Evolutionary conservation across 176 grass and related monocot species (phyloP).

Genomic region (Rhynchospora breviuscula): DNA sequence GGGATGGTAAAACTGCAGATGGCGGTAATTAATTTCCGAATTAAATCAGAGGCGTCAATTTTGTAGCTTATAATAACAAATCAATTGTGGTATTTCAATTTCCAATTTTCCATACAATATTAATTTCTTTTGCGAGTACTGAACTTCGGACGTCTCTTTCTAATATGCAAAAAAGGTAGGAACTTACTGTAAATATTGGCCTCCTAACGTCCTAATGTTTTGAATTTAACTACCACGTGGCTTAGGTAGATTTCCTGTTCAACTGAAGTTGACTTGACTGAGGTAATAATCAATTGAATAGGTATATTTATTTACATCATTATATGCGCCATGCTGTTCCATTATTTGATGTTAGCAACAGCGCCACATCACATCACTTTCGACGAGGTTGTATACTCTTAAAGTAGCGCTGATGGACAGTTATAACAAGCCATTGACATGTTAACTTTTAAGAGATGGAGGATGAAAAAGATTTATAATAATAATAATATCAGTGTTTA

Average conservation of each 20-base stretch:
- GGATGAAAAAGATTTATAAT: too few species aligned
- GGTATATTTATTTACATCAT: conserved; percentile 8
- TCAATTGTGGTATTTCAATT: too few species aligned
- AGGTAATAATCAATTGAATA: background rate
- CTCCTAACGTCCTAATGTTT: background rate
- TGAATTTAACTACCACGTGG: background rate
- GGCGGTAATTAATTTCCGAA: too few species aligned
- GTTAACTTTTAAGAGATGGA: too few species aligned
- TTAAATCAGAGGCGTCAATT: background rate
- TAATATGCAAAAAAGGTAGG: background rate
- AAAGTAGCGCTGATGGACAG: background rate
- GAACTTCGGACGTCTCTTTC: background rate
- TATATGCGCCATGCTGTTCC: background rate
- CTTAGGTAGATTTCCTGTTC: background rate
- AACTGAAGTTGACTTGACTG: conserved; percentile 10
- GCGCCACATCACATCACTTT: background rate
- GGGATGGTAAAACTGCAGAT: too few species aligned
- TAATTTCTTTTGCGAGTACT: background rate
- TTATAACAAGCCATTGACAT: background rate
- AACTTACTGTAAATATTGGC: background rate
- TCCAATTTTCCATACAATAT: too few species aligned
- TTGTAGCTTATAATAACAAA: too few species aligned
- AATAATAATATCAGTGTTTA: too few species aligned
- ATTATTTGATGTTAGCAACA: background rate
- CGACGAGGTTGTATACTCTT: background rate